phyloP scores from a whole-genome alignment of 257 asterid genomes.

The Echium plantagineum region DNA sequence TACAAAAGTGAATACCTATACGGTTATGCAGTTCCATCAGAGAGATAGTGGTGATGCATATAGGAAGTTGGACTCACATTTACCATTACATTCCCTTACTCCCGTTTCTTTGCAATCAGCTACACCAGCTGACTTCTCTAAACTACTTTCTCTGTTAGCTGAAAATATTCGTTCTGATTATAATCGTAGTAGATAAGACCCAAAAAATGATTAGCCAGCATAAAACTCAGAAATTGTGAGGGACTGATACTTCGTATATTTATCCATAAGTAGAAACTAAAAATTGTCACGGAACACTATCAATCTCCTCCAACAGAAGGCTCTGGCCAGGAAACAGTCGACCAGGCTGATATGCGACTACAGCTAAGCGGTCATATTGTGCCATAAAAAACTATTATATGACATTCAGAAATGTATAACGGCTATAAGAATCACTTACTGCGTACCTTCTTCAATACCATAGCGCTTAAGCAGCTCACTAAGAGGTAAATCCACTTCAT shows the following conservation, averaged over 20 bases:
- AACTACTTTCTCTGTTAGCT: constrained; percentile 45
- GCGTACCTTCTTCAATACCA: constrained; percentile 52
- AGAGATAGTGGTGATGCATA: neutral
- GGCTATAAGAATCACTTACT: constrained; percentile 4
- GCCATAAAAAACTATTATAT: too few relatives aligned
- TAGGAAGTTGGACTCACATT: constrained; percentile 12
- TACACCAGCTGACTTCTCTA: constrained; percentile 24
- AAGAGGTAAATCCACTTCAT: constrained; percentile 77
- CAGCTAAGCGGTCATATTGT: too few relatives aligned
- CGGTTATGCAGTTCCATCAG: neutral
- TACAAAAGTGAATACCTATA: constrained; percentile 20
- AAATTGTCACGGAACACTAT: neutral
- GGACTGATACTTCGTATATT: neutral
- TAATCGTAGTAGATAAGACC: constrained; percentile 5
- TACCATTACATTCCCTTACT: constrained; percentile 30
- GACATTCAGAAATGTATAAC: constrained; percentile 2
- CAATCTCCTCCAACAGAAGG: too few relatives aligned
- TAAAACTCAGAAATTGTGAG: neutral
- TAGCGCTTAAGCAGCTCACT: constrained; percentile 81
- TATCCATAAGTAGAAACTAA: neutral
- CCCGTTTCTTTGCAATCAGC: constrained; percentile 19
- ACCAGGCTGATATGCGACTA: too few relatives aligned
- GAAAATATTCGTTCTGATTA: constrained; percentile 26
- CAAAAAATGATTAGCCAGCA: constrained; percentile 1
- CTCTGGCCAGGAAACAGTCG: too few relatives aligned